Evolutionary conservation across 2,329 filamentous ascomycete species (phyloP), one percentile per base, ranked within the genome.

Genomic region (Coniochaeta hoffmannii): DNA sequence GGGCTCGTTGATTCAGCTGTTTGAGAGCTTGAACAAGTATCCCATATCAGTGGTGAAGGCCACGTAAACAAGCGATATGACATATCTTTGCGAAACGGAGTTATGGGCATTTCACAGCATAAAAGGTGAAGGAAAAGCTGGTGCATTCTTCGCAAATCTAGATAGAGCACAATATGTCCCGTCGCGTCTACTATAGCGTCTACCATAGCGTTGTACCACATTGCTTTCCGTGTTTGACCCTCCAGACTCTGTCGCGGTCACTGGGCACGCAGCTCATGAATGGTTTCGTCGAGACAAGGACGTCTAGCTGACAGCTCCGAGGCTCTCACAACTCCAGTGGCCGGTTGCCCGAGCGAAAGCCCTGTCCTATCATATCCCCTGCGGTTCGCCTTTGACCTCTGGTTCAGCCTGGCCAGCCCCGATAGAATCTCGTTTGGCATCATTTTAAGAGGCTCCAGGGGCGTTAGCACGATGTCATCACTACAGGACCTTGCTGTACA

Each of bases 11-110:
- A 58, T 68, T 10, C 67, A 68, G 56, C 67, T 67, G 64, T 70
- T 64, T 41, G 67, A 69, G 54, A 65, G 64, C 9, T 58, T 69
- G 35, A 65, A 69, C 57, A 70, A 68, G 38, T 66, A 69, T 56
- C 62, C 68, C 8, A 53, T 69, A 34, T 50, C 28, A 7, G 49
- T 50, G 28, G 31, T 32, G 15, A 34, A 50, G 49, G 31, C 17
- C 2, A 7, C 41, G 10, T 41, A 41, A 19, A 15, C 6, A n/a
- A 10, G 2, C 36, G 6, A 24, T 7, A 4, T 12, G 11, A 14
- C 4, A 24, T 41, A 5, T 4, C 14, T 46, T 46, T 49, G 1
- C 44, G 35, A 44, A 24, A 19, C 12, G 24, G 24, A 46, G 41
- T 46, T 19, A 28, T 28, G 24, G 19, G 26, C 41, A 2, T 28